These are phyloP conservation scores for Elongisporangium anandrum DNA, from an alignment of 352 stramenopile species.

Conservation along the genomic window DNA sequence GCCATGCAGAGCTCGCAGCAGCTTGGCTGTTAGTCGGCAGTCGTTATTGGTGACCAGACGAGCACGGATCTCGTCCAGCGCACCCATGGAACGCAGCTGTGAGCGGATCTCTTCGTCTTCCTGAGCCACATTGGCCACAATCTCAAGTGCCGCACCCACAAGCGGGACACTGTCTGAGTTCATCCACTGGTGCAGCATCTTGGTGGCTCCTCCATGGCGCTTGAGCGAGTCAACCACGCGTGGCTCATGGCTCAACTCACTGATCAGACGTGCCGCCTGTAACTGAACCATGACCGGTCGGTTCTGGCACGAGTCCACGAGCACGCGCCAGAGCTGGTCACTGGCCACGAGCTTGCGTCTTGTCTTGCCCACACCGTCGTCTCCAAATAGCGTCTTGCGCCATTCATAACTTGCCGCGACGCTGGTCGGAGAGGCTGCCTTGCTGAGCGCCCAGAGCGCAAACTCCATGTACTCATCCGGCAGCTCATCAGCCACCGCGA, in stretches of 20 bases:
- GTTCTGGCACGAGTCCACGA: conserved; percentile 19
- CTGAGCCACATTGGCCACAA: conserved; percentile 33
- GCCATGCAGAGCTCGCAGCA: conserved; percentile 47
- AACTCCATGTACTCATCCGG: conserved; percentile 67
- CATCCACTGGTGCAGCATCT: conserved; percentile 45
- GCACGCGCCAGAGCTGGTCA: conserved; percentile 40
- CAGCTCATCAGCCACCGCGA: conserved; percentile 49
- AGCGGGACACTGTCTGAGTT: conserved; percentile 22
- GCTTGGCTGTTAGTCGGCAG: conserved; percentile 35
- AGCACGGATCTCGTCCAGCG: conserved; percentile 35
- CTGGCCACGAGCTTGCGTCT: conserved; percentile 45
- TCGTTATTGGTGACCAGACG: conserved; percentile 35
- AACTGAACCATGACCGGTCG: conserved; percentile 32
- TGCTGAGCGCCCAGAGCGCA: conserved; percentile 56
- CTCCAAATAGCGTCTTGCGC: conserved; percentile 55
- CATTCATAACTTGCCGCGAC: conserved; percentile 40
- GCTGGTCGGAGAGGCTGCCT: conserved; percentile 30
- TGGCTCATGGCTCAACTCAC: conserved; percentile 38
- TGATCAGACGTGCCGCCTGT: conserved; percentile 36
- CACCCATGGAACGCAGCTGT: conserved; percentile 30
- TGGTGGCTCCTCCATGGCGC: conserved; percentile 11
- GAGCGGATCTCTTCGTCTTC: conserved; percentile 24
- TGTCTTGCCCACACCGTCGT: conserved; percentile 48
- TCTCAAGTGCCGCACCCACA: conserved; percentile 31
- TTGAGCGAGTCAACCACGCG: conserved; percentile 16